Base-by-base conservation (phyloP, 2,329 filamentous ascomycete genomes). In the Fusarium euwallaceae region DNA sequence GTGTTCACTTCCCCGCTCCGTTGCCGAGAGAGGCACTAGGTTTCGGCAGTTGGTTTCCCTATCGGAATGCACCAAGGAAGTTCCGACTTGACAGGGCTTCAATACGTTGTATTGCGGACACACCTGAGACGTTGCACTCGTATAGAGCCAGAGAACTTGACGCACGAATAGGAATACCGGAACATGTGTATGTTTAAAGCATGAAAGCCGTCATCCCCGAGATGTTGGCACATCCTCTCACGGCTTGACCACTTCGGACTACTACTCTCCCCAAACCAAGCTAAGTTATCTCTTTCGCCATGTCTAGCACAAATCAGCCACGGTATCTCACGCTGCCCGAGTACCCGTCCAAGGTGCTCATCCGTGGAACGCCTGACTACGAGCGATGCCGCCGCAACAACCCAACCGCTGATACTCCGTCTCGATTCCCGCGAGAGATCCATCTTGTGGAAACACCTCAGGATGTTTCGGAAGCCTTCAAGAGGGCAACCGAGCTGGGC, bases 371-470 rank as follows among this genome's bases (percentile, higher is more conserved):
- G 6, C 37, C 56, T 24, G 67, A 69, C 36, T 69, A 69, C 16
- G 67, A 69, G 51, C 63, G 67, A 48, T 69, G 67, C 22, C 67
- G 67, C 20, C 62, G 56, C 22, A 66, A 69, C 29, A 69, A 69
- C 24, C 67, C 67, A 56, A 56, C 67, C 14, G 67, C 67, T 10
- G 62, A 62, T 36, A 61, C 62, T 11, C 62, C 67, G 32, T 62
- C 56, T 37, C 62, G 67, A 14, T 69, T 48, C 20, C 67, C 67
- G 1, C 45, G 27, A 43, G 67, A 69, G 14, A 69, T 69, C 8
- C 67, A 69, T n/a, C 61, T 69, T 17, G 58, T 58, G 2, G 63
- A 66, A 39, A 43, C 51, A 14, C 63, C 63, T 4, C 22, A 59
- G 1, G 63, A 69, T 58, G 48, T 62, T 27, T 56, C 62, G 2